Base-by-base conservation (phyloP, 257 asterid species). In the Solanum sitiens region DNA sequence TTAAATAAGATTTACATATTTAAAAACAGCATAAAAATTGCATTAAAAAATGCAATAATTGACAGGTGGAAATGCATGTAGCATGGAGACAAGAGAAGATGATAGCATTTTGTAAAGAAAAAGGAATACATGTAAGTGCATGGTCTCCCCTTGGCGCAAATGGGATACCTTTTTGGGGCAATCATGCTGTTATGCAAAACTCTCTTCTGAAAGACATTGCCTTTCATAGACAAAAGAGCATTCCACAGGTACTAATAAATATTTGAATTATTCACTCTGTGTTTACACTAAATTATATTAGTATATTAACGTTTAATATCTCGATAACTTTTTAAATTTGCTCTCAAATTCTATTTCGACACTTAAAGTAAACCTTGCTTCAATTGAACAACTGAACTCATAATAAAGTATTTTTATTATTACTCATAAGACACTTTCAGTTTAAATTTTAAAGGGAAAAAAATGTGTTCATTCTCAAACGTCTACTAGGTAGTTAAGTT, bases 61-160 rank as follows among this genome's bases (percentile, higher is more conserved):
- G 67, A 59, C 87, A 94, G 95, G 95, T 94, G n/a, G 95, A 94
- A 83, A 91, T 92, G 93, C 91, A 91, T 84, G 93, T 90, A 20
- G 90, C 89, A n/a, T 94, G 97, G 97, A 94, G 90, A 35, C 97
- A 94, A 67, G 42, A 87, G 8, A 91, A 91, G 83, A 5, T 94
- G 93, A 2, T 92, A 65, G 72, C 90, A 32, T 91, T 91, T 35
- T 90, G 94, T 84, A 85, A 89, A 74, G 89, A 89, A 45, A 91
- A 91, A 73, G 83, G 86, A 16, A 90, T 94, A 74, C 86, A 76
- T 27, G 87, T 94, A 5, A 68, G 92, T 30, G 97, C 93, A 4
- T 94, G 93, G 92, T 92, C 95, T 86, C 95, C 95, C 0, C 91
- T 93, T 47, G 95, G 92, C 72, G 90, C 92, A 11, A 88, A 90